Conservation (phyloP, 2,329 filamentous ascomycete genomes). For the Plenodomus tracheiphilus region DNA sequence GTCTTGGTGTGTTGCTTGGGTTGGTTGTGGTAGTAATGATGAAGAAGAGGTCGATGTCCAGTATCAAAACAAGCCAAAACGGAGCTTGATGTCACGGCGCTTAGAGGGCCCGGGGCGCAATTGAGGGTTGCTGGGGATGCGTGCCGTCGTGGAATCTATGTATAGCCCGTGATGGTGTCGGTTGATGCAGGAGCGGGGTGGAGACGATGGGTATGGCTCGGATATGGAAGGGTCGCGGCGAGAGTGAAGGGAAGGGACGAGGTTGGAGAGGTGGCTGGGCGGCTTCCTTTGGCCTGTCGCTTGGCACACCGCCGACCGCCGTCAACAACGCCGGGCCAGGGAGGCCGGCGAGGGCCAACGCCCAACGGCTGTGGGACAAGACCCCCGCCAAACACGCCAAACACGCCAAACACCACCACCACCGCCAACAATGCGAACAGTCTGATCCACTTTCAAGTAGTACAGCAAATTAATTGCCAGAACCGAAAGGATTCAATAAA, state of each 20-base stretch:
- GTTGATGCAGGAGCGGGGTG: slow-evolving; percentile 15
- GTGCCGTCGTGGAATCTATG: slow-evolving; percentile 6
- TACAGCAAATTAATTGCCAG: background rate
- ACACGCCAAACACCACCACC: slow-evolving; percentile 19
- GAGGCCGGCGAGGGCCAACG: slow-evolving; percentile 11
- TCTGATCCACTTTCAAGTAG: background rate
- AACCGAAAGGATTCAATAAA: background rate
- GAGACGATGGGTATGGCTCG: slow-evolving; percentile 17
- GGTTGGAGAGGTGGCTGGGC: slow-evolving; percentile 30
- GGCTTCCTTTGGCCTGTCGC: slow-evolving; percentile 6
- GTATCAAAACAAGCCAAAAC: slow-evolving; percentile 30
- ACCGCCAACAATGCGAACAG: background rate
- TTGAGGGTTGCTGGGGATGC: slow-evolving; percentile 6
- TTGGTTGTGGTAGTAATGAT: slow-evolving; percentile 16
- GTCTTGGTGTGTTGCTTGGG: slow-evolving; percentile 5
- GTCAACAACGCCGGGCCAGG: slow-evolving; percentile 3
- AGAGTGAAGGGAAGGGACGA: slow-evolving; percentile 18
- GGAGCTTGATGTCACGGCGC: slow-evolving; percentile 13
- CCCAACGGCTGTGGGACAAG: slow-evolving; percentile 4
- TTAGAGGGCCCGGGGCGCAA: slow-evolving; percentile 6
- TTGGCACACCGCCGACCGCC: slow-evolving; percentile 17
- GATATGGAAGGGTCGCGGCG: slow-evolving; percentile 17
- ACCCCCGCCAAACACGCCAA: slow-evolving; percentile 29
- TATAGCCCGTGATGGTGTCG: slow-evolving; percentile 17
- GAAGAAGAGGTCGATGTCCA: slow-evolving; percentile 16